Evolutionary conservation across 805 yeast genomes (phyloP).

Genomic region (Ogataea neopini): DNA sequence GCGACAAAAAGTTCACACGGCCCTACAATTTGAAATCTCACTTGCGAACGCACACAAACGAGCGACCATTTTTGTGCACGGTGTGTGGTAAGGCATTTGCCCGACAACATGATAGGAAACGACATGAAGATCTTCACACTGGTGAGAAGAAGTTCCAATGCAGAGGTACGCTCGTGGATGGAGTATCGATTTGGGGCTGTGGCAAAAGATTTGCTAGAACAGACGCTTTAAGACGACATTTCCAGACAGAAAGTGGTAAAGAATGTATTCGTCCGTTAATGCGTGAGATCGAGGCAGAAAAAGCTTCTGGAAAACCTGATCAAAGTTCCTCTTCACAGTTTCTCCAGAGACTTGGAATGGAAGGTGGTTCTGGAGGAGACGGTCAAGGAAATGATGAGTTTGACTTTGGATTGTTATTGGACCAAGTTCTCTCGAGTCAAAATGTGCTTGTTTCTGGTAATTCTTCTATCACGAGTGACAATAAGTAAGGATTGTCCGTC

Average conservation of each 20-base stretch:
- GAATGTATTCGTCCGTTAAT: slow-evolving; percentile 67
- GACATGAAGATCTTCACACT: slow-evolving; percentile 74
- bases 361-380: slow-evolving; percentile 17
- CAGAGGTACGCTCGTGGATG: slow-evolving; percentile 60
- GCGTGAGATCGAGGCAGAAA: slow-evolving; percentile 47
- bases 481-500: neutral
- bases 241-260: slow-evolving; percentile 77
- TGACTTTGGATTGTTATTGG: slow-evolving; percentile 23
- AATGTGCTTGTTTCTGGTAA: slow-evolving; percentile 15
- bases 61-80: slow-evolving; percentile 71
- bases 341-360: slow-evolving; percentile 16
- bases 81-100: slow-evolving; percentile 83
- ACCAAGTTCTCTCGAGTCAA: slow-evolving; percentile 25
- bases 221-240: slow-evolving; percentile 78
- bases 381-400: slow-evolving; percentile 14
- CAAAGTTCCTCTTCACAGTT: slow-evolving; percentile 1
- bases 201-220: slow-evolving; percentile 77
- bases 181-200: slow-evolving; percentile 69
- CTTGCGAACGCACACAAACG: slow-evolving; percentile 85
- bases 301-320: slow-evolving; percentile 11
- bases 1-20: slow-evolving; percentile 86
- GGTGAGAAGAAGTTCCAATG: slow-evolving; percentile 78
- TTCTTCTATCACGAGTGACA: slow-evolving; percentile 2
- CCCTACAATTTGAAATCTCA: slow-evolving; percentile 94
- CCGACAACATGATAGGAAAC: slow-evolving; percentile 71